Percentiles rank a stretch among this genome's conserved stretches.
Conservation (phyloP, 2,329 filamentous ascomycete species). For the Penicillium fuscoglaucum region DNA sequence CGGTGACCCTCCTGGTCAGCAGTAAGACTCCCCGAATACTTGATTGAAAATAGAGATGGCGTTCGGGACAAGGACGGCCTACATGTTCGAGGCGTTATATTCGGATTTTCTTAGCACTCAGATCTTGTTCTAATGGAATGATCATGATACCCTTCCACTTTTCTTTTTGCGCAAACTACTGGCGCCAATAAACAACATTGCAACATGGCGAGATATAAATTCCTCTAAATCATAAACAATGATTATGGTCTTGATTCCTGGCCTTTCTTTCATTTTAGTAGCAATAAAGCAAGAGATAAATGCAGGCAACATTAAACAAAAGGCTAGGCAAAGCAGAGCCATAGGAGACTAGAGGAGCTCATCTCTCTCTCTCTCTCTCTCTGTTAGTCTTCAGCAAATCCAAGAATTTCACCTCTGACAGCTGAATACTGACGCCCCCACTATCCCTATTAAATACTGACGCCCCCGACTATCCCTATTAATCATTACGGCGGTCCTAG, state of each 20-base stretch:
- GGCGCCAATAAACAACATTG: not conserved
- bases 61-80: not conserved
- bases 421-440: no score
- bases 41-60: slow-evolving; percentile 4
- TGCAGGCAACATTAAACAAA: not conserved
- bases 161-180: not conserved
- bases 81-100: slow-evolving; percentile 5
- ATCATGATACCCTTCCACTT: slow-evolving; percentile 12
- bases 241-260: not conserved
- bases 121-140: slow-evolving; percentile 11
- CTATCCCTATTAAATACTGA: no score
- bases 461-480: no score
- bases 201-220: not conserved
- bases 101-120: slow-evolving; percentile 4
- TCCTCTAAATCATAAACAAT: no score
- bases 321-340: not conserved
- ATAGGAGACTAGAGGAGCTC: not conserved
- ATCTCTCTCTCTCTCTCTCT: not conserved
- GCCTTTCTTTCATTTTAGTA: not conserved
- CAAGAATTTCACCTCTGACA: no score
- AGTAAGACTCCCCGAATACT: not conserved
- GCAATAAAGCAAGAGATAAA: not conserved
- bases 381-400: no score
- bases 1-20: not conserved
- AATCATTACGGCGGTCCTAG: no score